A percentile compares a stretch with the other conserved stretches of the same genome.
Evolutionary conservation across 805 yeast genomes (phyloP).

Genomic region (Barnettozyma sucrosica): DNA sequence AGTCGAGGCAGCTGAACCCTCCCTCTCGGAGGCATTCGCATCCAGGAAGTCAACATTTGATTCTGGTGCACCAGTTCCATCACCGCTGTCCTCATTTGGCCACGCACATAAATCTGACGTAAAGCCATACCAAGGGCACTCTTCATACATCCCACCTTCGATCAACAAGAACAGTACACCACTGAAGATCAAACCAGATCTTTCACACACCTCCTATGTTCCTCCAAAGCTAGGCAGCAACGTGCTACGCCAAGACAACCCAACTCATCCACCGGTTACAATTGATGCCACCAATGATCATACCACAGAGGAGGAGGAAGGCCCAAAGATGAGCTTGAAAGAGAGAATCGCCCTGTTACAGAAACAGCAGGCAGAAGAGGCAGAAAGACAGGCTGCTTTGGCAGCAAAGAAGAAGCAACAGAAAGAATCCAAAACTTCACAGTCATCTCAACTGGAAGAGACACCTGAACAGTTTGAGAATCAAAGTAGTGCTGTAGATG

Average conservation of each 20-base stretch:
- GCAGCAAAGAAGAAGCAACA: conserved; percentile 47
- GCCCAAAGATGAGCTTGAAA: conserved; percentile 74
- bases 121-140: conserved; percentile 22
- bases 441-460: not conserved
- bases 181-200: conserved; percentile 3
- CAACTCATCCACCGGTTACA: conserved; percentile 29
- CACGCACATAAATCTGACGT: conserved; percentile 5
- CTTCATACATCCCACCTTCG: conserved; percentile 26
- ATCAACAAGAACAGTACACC: conserved; percentile 13
- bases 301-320: conserved; percentile 42
- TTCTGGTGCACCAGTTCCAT: conserved; percentile 9
- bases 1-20: not conserved
- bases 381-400: conserved; percentile 61
- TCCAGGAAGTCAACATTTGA: conserved; percentile 13
- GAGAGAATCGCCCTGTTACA: conserved; percentile 85
- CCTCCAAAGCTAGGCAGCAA: conserved; percentile 22
- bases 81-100: conserved; percentile 5
- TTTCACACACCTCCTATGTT: conserved; percentile 24
- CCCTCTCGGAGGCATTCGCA: conserved; percentile 6
- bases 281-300: conserved; percentile 21
- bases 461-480: conserved; percentile 4
- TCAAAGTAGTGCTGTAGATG: not conserved
- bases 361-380: conserved; percentile 74
- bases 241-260: conserved; percentile 2
- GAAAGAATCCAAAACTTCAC: conserved; percentile 30